Base-by-base conservation (phyloP, 495 filamentous ascomycete species). In the Tuber melanosporum region DNA sequence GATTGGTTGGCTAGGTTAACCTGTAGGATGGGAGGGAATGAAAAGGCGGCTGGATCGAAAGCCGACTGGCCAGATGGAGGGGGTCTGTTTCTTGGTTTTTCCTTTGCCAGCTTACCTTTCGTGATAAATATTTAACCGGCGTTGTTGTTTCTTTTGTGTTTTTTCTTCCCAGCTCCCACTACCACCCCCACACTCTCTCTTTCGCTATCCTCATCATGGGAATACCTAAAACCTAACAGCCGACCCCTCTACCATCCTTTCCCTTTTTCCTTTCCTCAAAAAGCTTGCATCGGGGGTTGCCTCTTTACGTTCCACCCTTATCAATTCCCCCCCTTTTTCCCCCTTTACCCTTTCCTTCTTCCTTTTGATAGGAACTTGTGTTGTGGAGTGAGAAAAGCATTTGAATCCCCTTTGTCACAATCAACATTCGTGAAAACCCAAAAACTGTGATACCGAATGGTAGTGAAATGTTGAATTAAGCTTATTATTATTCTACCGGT, bases 101-200 rank as follows among this genome's bases (percentile, higher is more conserved):
- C 26, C 14, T 66, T 66, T 36, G 12, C 57, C n/a, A 66, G 36
- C 26, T 66, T 66, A 66, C 26, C 26, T 66, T 66, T 19, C 26
- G 57, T 36, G 26, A 66, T 66, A 66, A 17, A 66, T 66, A 66
- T 66, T 66, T 66, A 66, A 66, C 14, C 26, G 57, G 57, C 57
- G 57, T 66, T 66, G 9, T 66, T 32, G 26, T 52, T 32, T 32
- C 20, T 36, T 14, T 36, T 66, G n/a, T 36, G 57, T 17, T 66
- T 66, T 8, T 66, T 66, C 57, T 36, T 17, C 14, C 57, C 15
- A 36, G 32, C 52, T 15, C 10, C 14, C 57, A 62, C 57, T 26
- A 15, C 14, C 14, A 66, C 57, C 12, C 26, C 26, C 32, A 17
- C 14, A 7, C 22, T 22, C 32, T 36, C 57, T 36, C 12, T 26